Evolutionary conservation across 1,284 basidiomycete species (phyloP).

Genomic region (Pseudozyma flocculosa): DNA sequence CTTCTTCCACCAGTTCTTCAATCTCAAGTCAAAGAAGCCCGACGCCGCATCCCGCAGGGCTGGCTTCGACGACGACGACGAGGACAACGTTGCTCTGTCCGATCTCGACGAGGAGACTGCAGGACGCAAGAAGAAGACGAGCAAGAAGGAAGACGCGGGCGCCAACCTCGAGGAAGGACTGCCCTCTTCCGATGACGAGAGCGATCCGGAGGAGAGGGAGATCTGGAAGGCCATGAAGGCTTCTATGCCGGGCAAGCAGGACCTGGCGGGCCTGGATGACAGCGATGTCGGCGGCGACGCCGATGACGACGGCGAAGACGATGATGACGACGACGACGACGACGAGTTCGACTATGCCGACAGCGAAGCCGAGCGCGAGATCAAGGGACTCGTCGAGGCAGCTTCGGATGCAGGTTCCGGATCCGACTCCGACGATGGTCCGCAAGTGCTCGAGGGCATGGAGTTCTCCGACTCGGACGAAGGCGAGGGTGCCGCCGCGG

Average conservation of each 20-base stretch:
- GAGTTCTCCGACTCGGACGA: slow-evolving; percentile 6
- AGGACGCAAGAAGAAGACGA: slow-evolving; percentile 30
- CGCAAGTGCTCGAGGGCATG: background rate
- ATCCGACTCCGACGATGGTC: background rate
- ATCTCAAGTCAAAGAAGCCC: slow-evolving; percentile 47
- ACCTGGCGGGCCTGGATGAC: slow-evolving; percentile 61
- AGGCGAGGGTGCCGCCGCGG: slow-evolving; percentile 7
- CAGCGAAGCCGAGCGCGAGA: background rate
- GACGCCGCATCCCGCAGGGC: slow-evolving; percentile 17
- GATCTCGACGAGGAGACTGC: slow-evolving; percentile 7
- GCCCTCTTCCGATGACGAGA: slow-evolving; percentile 22
- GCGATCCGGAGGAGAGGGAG: slow-evolving; percentile 55
- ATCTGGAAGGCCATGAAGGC: slow-evolving; percentile 61
- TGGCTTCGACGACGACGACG: slow-evolving; percentile 46
- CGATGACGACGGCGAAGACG: slow-evolving; percentile 13
- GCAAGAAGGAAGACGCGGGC: slow-evolving; percentile 32
- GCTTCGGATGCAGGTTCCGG: background rate
- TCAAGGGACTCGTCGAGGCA: background rate
- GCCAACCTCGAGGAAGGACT: slow-evolving; percentile 9
- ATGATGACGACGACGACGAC: slow-evolving; percentile 13
- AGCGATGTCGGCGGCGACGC: slow-evolving; percentile 23
- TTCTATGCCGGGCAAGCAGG: slow-evolving; percentile 62
- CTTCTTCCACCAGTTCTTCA: slow-evolving; percentile 57
- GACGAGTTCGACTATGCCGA: slow-evolving; percentile 1
- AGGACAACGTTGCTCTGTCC: slow-evolving; percentile 59